Conservation (phyloP, 139 green algal species). For the Trebouxia sp. region DNA sequence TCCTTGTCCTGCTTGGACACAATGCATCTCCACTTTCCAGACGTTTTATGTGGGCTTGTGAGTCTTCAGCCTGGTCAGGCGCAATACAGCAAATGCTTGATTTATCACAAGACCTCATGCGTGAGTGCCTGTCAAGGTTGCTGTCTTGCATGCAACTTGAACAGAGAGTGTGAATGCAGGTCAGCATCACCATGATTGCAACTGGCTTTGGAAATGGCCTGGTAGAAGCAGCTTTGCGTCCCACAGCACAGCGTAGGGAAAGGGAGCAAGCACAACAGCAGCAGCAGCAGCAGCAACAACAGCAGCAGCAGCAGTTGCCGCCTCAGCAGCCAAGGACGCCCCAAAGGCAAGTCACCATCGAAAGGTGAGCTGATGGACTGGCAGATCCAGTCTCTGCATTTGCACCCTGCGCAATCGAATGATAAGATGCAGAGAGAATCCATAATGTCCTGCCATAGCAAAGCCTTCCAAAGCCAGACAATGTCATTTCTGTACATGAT, state of each 20-base stretch:
- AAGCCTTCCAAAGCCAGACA: not conserved
- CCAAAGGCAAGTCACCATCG: not conserved
- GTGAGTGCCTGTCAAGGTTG: not conserved
- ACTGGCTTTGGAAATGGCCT: slow-evolving; percentile 79
- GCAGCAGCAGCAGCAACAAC: slow-evolving; percentile 6
- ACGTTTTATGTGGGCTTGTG: not conserved
- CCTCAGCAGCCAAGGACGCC: not conserved
- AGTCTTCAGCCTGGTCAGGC: not conserved
- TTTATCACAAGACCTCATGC: not conserved
- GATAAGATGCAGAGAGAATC: too few relatives aligned
- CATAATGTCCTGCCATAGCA: too few relatives aligned
- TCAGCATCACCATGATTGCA: slow-evolving; percentile 91
- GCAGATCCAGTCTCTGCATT: not conserved
- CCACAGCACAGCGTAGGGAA: not conserved
- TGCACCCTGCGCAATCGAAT: not conserved
- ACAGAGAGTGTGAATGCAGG: slow-evolving; percentile 36
- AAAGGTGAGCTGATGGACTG: not conserved
- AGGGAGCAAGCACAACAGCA: slow-evolving; percentile 25
- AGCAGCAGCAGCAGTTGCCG: slow-evolving; percentile 15
- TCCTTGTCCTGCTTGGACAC: not conserved
- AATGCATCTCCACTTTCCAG: not conserved
- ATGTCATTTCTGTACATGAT: too few relatives aligned
- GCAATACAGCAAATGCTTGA: not conserved
- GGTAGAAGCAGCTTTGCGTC: not conserved
- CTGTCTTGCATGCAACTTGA: not conserved